Evolutionary conservation across 331 rosid genomes (phyloP), one percentile per base, ranked within the genome.

Genomic region (Malus hybrid): DNA sequence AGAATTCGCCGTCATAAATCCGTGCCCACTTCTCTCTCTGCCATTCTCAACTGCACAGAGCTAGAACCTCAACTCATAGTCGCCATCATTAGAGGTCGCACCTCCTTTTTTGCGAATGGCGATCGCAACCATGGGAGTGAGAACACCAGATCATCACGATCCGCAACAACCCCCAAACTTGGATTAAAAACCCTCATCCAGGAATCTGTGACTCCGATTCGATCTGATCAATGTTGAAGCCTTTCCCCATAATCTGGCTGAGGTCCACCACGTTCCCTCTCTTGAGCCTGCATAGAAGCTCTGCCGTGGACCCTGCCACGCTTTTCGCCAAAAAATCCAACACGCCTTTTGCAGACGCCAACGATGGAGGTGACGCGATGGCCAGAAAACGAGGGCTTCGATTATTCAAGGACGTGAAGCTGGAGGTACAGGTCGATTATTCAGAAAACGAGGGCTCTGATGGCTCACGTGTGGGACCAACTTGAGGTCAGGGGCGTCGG

Each of bases 361-460:
- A 84, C 64, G 80, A 80, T 18, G 97, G 99, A 55, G 99, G 92
- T 65, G 99, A 94, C 5, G 99, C 99, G 24, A 94, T 92, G 4
- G 99, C 97, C 4, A 92, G 83, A n/a, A 33, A 94, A 94, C 22
- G 95, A 85, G 3, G 99, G 93, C 79, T 88, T 94, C 0, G 79
- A 75, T 0, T 70, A 74, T 61, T 90, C 88, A 0, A 89, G 81
- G 3, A 94, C 86, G 5, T 90, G 89, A 32, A 94, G 79, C 88
- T 94, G 97, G 33, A 94, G 88, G 79, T 94, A 94, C 85, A 91
- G 98, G 2, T 97, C 98, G n/a, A n/a, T n/a, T n/a, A n/a, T n/a
- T n/a, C n/a, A n/a, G n/a, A n/a, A n/a, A n/a, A n/a, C n/a, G n/a
- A n/a, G n/a, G n/a, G n/a, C n/a, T n/a, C n/a, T n/a, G n/a, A n/a